These are phyloP conservation scores for Colletotrichum chrysophilum DNA, from an alignment of 2,329 filamentous ascomycete genomes.

Conservation along the genomic window DNA sequence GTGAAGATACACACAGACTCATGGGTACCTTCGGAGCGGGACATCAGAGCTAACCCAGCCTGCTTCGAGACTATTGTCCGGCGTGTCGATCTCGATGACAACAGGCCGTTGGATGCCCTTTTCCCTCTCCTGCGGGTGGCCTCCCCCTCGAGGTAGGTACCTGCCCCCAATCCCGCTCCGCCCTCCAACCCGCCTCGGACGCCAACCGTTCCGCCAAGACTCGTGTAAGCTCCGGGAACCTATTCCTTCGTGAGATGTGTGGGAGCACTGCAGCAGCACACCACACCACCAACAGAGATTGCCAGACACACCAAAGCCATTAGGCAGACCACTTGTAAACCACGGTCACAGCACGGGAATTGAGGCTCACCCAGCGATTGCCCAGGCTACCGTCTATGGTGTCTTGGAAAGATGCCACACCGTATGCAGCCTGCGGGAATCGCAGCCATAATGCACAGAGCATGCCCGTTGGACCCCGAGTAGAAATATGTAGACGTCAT, in stretches of 20 bases:
- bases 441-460: background rate
- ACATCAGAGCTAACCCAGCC: background rate
- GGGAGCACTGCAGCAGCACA: background rate
- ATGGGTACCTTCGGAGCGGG: background rate
- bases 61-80: background rate
- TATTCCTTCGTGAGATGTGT: background rate
- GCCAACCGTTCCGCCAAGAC: slow-evolving; percentile 13
- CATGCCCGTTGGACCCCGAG: background rate
- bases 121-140: background rate
- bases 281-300: background rate
- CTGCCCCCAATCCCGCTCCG: slow-evolving; percentile 11
- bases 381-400: background rate
- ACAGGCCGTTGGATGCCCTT: background rate
- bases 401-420: background rate
- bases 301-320: background rate
- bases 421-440: background rate
- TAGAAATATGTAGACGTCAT: background rate
- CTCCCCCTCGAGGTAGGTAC: background rate
- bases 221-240: background rate
- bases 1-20: background rate
- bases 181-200: background rate
- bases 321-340: background rate
- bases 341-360: background rate
- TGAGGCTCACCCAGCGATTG: background rate
- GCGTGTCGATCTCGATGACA: background rate